Conservation (phyloP, 1,139 yeast genomes). For the Geotrichum carabidarum region DNA sequence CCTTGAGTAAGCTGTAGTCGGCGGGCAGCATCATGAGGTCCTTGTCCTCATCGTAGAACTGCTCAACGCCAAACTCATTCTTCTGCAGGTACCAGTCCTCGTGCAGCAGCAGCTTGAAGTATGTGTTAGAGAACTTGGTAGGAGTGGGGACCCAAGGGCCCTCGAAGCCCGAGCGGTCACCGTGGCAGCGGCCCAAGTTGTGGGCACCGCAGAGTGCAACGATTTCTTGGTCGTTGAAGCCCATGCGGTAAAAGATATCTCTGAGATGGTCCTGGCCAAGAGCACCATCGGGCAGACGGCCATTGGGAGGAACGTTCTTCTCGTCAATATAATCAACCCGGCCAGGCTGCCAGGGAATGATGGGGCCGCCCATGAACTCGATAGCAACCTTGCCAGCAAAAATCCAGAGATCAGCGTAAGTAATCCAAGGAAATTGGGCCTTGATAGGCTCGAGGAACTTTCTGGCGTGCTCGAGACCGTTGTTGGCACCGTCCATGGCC, state of each 20-base stretch:
- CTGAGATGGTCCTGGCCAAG: constrained; percentile 52
- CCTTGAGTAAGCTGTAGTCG: constrained; percentile 52
- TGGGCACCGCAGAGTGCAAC: constrained; percentile 64
- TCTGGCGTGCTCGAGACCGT: constrained; percentile 56
- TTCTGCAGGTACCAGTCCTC: constrained; percentile 71
- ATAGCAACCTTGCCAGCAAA: constrained; percentile 58
- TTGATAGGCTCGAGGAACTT: constrained; percentile 54
- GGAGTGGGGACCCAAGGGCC: constrained; percentile 93
- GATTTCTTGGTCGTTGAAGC: constrained; percentile 58
- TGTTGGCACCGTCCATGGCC: constrained; percentile 52
- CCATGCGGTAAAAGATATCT: constrained; percentile 54
- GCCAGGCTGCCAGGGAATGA: constrained; percentile 56
- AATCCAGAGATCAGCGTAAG: constrained; percentile 65
- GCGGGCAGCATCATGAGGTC: constrained; percentile 63
- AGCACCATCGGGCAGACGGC: constrained; percentile 56
- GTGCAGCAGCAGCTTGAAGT: constrained; percentile 60
- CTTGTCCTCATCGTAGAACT: constrained; percentile 66
- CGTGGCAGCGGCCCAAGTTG: constrained; percentile 63
- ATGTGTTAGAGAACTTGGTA: constrained; percentile 75
- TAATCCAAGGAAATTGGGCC: constrained; percentile 51
- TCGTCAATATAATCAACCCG: constrained; percentile 53
- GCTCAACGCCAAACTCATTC: constrained; percentile 53
- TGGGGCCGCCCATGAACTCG: constrained; percentile 59
- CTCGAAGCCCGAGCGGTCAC: constrained; percentile 54
- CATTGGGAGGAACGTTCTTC: constrained; percentile 54